These are phyloP conservation scores for Camellia oleifera DNA, from an alignment of 179 eudicot genomes.

Conservation along the genomic window DNA sequence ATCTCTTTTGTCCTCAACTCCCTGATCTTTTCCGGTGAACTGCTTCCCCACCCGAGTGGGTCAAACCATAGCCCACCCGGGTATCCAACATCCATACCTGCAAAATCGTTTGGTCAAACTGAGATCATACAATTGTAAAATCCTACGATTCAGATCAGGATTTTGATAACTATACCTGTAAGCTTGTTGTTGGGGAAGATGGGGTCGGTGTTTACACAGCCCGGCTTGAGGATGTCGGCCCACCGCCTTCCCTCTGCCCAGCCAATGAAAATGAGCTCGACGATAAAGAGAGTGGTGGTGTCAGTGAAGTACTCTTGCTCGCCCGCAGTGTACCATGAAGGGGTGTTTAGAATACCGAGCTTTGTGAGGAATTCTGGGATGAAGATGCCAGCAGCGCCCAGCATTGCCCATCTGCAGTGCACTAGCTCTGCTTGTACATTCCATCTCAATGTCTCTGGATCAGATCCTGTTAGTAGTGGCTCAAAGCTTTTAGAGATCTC, in stretches of 20 bases:
- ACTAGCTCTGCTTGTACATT: constrained; percentile 79
- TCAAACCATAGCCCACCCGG: constrained; percentile 99
- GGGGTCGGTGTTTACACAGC: constrained; percentile 88
- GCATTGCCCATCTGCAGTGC: constrained; percentile 98
- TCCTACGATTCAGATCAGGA: too few relatives aligned
- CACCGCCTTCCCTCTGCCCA: constrained; percentile 99
- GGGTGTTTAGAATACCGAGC: constrained; percentile 89
- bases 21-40: constrained; percentile 68
- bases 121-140: too few relatives aligned
- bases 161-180: constrained; percentile 29
- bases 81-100: constrained; percentile 85
- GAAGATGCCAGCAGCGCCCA: constrained; percentile 95
- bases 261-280: constrained; percentile 79
- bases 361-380: constrained; percentile 93
- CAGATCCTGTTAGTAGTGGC: constrained; percentile 55
- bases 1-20: constrained; percentile 98
- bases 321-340: constrained; percentile 99
- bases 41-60: constrained; percentile 94
- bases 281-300: constrained; percentile 79
- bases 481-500: too few relatives aligned
- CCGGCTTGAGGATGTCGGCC: constrained; percentile 95
- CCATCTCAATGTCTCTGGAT: constrained; percentile 94
- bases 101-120: too few relatives aligned
- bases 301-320: constrained; percentile 94
- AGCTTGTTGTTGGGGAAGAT: constrained; percentile 98